Evolutionary conservation across 2,329 filamentous ascomycete genomes (phyloP).

Genomic region (Penicillium sp.): DNA sequence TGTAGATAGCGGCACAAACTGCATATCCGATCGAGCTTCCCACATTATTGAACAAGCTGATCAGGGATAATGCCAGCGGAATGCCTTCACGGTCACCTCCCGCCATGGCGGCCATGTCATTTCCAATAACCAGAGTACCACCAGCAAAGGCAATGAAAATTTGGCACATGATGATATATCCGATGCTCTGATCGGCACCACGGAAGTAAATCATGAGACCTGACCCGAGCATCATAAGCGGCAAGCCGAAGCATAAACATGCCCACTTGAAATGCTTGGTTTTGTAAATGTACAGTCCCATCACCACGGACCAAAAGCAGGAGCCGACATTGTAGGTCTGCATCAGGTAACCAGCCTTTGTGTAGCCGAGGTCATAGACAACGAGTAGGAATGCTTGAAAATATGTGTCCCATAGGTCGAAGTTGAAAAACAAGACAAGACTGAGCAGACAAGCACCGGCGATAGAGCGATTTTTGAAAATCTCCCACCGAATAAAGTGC

Average conservation of each 20-base stretch:
- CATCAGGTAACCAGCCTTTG: constrained; percentile 48
- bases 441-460: constrained; percentile 54
- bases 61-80: constrained; percentile 45
- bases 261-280: constrained; percentile 56
- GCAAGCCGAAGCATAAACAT: constrained; percentile 53
- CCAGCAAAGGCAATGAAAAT: constrained; percentile 58
- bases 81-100: constrained; percentile 57
- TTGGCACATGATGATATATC: constrained; percentile 57
- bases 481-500: constrained; percentile 57
- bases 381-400: constrained; percentile 56
- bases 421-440: constrained; percentile 51
- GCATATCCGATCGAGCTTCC: constrained; percentile 37
- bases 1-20: constrained; percentile 54
- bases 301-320: constrained; percentile 51
- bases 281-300: constrained; percentile 51
- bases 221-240: constrained; percentile 53
- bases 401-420: constrained; percentile 56
- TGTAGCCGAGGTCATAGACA: constrained; percentile 48
- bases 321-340: constrained; percentile 58
- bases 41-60: constrained; percentile 36
- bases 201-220: constrained; percentile 60
- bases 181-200: constrained; percentile 47
- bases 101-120: constrained; percentile 61
- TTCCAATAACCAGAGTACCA: constrained; percentile 54
- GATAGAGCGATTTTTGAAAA: constrained; percentile 52